Conservation (phyloP, 805 yeast genomes). For the Ogataea trehaloabstinens region DNA sequence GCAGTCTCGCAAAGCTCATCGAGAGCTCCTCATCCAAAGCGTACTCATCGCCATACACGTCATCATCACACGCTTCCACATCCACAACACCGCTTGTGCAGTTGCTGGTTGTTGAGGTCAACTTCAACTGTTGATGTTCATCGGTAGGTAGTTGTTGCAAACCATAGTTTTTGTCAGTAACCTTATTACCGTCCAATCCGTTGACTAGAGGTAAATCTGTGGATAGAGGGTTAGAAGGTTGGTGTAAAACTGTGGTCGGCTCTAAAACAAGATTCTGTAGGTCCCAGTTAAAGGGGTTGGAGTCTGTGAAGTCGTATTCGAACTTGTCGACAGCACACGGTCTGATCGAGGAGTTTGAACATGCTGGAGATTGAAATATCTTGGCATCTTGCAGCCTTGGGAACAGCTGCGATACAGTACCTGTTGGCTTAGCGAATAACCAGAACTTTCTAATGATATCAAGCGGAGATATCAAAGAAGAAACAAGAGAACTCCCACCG, state of each 20-base stretch:
- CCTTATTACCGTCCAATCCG: background rate
- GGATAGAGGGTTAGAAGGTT: background rate
- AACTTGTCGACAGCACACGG: constrained; percentile 33
- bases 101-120: constrained; percentile 2
- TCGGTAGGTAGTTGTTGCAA: background rate
- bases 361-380: background rate
- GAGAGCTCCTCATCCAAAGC: constrained; percentile 25
- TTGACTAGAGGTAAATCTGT: background rate
- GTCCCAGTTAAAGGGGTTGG: constrained; percentile 33
- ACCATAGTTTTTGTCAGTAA: background rate
- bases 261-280: constrained; percentile 17
- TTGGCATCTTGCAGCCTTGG: constrained; percentile 3
- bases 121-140: background rate
- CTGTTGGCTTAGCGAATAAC: background rate
- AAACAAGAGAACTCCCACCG: background rate
- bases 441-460: constrained; percentile 3
- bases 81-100: constrained; percentile 10
- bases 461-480: background rate
- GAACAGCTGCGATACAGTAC: background rate
- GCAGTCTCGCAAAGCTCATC: constrained; percentile 13
- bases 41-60: constrained; percentile 15
- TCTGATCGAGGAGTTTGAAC: constrained; percentile 4
- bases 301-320: constrained; percentile 27
- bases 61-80: constrained; percentile 11
- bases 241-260: background rate